Percentiles rank a stretch among this genome's conserved stretches.
Evolutionary conservation across 805 yeast genomes (phyloP).

Genomic region (Metschnikowia picachoensis): DNA sequence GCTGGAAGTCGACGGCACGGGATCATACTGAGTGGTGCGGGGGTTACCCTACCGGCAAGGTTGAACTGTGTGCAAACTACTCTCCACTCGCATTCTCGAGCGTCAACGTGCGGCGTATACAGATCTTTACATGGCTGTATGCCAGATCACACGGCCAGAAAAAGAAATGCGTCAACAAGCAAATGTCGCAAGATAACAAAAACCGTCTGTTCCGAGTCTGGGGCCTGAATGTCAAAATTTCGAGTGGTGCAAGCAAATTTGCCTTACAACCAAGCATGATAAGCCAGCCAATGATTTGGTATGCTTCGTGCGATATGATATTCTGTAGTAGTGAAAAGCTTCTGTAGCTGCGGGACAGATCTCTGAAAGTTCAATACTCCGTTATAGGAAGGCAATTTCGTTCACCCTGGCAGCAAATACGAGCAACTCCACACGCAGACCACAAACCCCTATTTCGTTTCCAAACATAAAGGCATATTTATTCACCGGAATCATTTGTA

Average conservation of each 20-base stretch:
- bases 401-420: slow-evolving; percentile 3
- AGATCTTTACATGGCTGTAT: background rate
- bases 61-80: background rate
- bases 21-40: background rate
- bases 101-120: slow-evolving; percentile 2
- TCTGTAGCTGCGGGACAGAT: background rate
- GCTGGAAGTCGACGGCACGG: background rate
- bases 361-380: background rate
- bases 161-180: slow-evolving; percentile 1
- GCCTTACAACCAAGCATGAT: too few species aligned
- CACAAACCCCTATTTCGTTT: background rate
- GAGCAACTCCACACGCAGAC: background rate
- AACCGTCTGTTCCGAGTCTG: background rate
- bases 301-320: background rate
- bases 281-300: background rate
- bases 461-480: too few species aligned
- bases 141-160: slow-evolving; percentile 5
- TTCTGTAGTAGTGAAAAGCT: background rate
- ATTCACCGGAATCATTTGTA: too few species aligned
- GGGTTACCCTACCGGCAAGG: slow-evolving; percentile 2
- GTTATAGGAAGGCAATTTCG: background rate
- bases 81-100: background rate
- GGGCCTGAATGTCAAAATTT: too few species aligned
- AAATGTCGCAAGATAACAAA: slow-evolving; percentile 8
- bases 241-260: too few species aligned